phyloP scores from a whole-genome alignment of 768 basidiomycete species.

The Xerocomellus intermedius region DNA sequence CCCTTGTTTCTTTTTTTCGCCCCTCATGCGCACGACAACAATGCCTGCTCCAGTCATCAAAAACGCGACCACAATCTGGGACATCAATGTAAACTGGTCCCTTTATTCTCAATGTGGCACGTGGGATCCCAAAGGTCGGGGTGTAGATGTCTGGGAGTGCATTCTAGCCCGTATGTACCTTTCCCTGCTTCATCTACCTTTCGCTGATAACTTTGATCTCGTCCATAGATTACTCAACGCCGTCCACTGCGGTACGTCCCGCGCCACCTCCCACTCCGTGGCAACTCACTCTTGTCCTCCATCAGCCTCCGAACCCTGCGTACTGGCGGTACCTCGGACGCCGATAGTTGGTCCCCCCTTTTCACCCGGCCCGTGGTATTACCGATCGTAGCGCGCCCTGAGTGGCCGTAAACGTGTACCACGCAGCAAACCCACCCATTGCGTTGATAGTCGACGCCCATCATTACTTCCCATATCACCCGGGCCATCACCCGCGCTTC shows the following conservation, averaged over 20 bases:
- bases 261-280: background rate
- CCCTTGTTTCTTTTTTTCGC: background rate
- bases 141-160: constrained; percentile 78
- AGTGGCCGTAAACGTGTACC: constrained; percentile 1
- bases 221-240: constrained; percentile 56
- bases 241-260: constrained; percentile 41
- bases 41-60: constrained; percentile 43
- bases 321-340: constrained; percentile 52
- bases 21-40: constrained; percentile 21
- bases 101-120: constrained; percentile 66
- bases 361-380: constrained; percentile 5
- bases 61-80: constrained; percentile 71
- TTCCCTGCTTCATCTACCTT: background rate
- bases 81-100: constrained; percentile 62
- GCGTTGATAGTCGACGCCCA: constrained; percentile 6
- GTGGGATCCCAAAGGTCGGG: constrained; percentile 64
- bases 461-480: constrained; percentile 1
- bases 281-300: constrained; percentile 4
- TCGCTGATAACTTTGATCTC: constrained; percentile 3
- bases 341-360: constrained; percentile 25
- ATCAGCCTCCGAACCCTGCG: constrained; percentile 41
- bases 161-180: constrained; percentile 53
- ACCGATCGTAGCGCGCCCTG: background rate
- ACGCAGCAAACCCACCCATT: background rate
- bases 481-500: constrained; percentile 1